Evolutionary conservation across 2,329 filamentous ascomycete genomes (phyloP), one percentile per base, ranked within the genome.

Genomic region (Clarireedia sp.): DNA sequence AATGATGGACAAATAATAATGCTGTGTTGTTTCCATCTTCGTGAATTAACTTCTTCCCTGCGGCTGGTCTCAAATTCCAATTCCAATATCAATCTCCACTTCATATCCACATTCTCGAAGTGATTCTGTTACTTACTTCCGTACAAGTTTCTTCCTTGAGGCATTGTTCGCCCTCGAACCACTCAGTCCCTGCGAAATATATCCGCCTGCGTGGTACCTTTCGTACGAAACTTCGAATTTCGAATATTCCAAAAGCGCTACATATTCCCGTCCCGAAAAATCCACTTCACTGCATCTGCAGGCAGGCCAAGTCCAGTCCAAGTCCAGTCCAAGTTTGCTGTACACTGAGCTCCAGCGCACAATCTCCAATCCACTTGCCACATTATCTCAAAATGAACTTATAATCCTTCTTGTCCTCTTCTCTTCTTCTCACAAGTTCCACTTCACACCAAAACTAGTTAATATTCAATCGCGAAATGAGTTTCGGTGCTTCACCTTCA

Each of bases 401-500:
- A 54, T 54, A 54, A 16, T 49, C 16, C 6, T 23, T 10, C 29
- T 33, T 10, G 29, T 41, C 19, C 17, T 33, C 45, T 36, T 17
- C 6, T 14, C 16, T 36, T 48, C 9, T 24, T 17, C 3, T 12
- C 14, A 36, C 26, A n/a, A 29, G 24, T 14, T 23, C 14, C 21
- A 48, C 38, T 36, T 17, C 24, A 26, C 43, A 37, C 14, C 36
- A 5, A 51, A 43, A 40, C 26, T 46, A 17, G n/a, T 16, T 26
- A 8, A 46, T 26, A 26, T 23, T 33, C 44, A 38, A 33, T 12
- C 29, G 12, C 59, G 56, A 49, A 44, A 69, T 69, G 67, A 66
- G 59, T 63, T 67, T 67, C 54, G 66, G 62, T 38, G 59, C 62
- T 38, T 64, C 63, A 5, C 60, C 64, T n/a, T 62, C 63, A 50